Conservation (phyloP, 768 basidiomycete species). For the Dictyophora rubrovolvata region DNA sequence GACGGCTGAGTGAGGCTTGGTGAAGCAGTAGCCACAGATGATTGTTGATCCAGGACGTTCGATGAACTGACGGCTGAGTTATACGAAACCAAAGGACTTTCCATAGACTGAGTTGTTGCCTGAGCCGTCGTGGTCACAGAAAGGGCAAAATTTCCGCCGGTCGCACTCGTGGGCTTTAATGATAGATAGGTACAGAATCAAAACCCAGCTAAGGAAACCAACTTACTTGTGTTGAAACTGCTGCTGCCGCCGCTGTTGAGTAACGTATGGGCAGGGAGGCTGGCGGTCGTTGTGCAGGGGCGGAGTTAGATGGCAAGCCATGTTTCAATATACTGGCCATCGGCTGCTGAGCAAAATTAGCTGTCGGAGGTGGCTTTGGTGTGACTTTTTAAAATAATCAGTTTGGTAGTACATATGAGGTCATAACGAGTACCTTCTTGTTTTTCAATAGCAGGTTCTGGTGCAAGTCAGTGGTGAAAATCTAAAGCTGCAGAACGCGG, state of each 20-base stretch:
- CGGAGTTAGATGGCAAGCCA: slow-evolving; percentile 37
- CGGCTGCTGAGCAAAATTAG: slow-evolving; percentile 74
- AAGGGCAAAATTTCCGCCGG: slow-evolving; percentile 18
- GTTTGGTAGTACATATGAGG: background rate
- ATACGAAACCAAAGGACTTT: slow-evolving; percentile 22
- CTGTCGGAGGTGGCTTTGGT: slow-evolving; percentile 69
- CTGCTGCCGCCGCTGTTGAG: slow-evolving; percentile 80
- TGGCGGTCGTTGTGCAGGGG: slow-evolving; percentile 40
- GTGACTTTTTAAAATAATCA: slow-evolving; percentile 18
- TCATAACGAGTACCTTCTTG: slow-evolving; percentile 1
- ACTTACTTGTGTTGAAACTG: slow-evolving; percentile 27
- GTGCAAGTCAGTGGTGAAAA: background rate
- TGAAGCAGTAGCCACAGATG: slow-evolving; percentile 41
- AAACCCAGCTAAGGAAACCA: slow-evolving; percentile 10
- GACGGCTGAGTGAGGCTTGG: slow-evolving; percentile 83
- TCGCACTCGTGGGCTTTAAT: slow-evolving; percentile 21
- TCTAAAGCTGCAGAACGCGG: background rate
- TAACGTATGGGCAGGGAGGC: slow-evolving; percentile 70
- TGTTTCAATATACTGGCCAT: slow-evolving; percentile 69
- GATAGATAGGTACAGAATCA: slow-evolving; percentile 19
- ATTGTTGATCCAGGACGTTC: slow-evolving; percentile 27
- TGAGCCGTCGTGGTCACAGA: slow-evolving; percentile 27
- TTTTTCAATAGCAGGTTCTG: slow-evolving; percentile 54
- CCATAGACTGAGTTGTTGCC: slow-evolving; percentile 28
- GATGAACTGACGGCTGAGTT: slow-evolving; percentile 30